Evolutionary conservation across 2,329 filamentous ascomycete species (phyloP).

Genomic region (Phialemoniopsis sp.): DNA sequence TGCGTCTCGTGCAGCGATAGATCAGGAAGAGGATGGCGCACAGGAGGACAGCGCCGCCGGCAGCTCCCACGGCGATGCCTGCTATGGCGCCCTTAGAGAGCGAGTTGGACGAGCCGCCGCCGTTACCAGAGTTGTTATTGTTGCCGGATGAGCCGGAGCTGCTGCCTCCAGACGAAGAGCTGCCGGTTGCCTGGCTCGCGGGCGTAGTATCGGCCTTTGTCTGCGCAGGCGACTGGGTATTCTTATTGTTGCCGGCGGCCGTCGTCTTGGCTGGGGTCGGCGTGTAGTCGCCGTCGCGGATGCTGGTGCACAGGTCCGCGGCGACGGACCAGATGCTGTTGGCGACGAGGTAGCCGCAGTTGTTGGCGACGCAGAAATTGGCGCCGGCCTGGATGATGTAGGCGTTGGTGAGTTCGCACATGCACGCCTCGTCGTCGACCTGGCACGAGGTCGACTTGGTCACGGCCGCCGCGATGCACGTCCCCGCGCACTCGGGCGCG

Average conservation of each 20-base stretch:
- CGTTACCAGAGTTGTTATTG: not conserved
- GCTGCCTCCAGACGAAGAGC: not conserved
- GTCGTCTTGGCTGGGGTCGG: not conserved
- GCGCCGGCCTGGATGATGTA: constrained; percentile 3
- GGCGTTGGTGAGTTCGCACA: constrained; percentile 5
- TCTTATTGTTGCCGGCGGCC: not conserved
- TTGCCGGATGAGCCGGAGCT: constrained; percentile 1
- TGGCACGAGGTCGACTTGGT: constrained; percentile 7
- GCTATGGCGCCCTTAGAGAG: constrained; percentile 10
- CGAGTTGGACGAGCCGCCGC: not conserved
- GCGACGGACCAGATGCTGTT: constrained; percentile 1
- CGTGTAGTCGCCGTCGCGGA: not conserved
- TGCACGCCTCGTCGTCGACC: constrained; percentile 5
- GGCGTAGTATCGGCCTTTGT: not conserved
- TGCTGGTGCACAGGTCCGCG: not conserved
- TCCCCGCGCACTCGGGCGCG: constrained; percentile 4
- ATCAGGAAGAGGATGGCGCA: constrained; percentile 6
- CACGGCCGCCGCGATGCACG: constrained; percentile 7
- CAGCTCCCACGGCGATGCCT: constrained; percentile 9
- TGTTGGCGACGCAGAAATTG: constrained; percentile 1
- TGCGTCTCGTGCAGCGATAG: constrained; percentile 6
- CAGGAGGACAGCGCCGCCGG: constrained; percentile 4
- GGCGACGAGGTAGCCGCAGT: constrained; percentile 6
- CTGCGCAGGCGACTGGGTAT: not conserved
- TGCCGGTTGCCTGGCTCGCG: not conserved